These are phyloP conservation scores for Exophiala calicioides DNA, from an alignment of 2,329 filamentous ascomycete genomes.

Conservation along the genomic window DNA sequence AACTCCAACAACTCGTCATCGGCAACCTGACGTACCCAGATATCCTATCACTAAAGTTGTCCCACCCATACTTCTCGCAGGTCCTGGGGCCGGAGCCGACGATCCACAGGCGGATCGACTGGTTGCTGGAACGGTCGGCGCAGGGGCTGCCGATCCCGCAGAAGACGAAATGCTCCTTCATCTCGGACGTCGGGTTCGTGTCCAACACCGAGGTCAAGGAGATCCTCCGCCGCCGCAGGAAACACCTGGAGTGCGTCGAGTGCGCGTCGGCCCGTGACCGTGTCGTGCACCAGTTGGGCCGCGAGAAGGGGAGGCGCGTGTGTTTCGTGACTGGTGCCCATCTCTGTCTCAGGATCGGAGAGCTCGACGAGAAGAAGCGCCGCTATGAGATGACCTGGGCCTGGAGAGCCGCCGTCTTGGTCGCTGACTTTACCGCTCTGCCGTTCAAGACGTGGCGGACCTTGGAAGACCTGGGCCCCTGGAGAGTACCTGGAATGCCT, in stretches of 20 bases:
- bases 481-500: too few relatives aligned
- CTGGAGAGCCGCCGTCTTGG: too few relatives aligned
- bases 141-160: constrained; percentile 16
- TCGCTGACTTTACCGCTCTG: too few relatives aligned
- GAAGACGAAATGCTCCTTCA: constrained; percentile 12
- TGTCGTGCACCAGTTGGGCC: background rate
- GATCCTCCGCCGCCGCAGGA: constrained; percentile 18
- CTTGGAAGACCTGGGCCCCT: too few relatives aligned
- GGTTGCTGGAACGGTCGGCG: constrained; percentile 13
- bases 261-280: background rate
- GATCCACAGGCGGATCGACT: constrained; percentile 13
- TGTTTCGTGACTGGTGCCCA: constrained; percentile 4
- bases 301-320: too few relatives aligned
- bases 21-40: constrained; percentile 33
- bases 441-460: too few relatives aligned
- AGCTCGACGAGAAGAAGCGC: too few relatives aligned
- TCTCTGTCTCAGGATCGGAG: too few relatives aligned
- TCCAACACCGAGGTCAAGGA: constrained; percentile 21
- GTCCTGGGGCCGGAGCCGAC: constrained; percentile 7
- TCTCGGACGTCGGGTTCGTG: constrained; percentile 24
- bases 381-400: too few relatives aligned
- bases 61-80: constrained; percentile 31
- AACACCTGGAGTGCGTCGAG: constrained; percentile 22
- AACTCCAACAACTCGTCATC: constrained; percentile 36
- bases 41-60: constrained; percentile 32